Evolutionary conservation across 805 yeast genomes (phyloP), one percentile per base, ranked within the genome.

Genomic region (Kazachstania psychrophila): DNA sequence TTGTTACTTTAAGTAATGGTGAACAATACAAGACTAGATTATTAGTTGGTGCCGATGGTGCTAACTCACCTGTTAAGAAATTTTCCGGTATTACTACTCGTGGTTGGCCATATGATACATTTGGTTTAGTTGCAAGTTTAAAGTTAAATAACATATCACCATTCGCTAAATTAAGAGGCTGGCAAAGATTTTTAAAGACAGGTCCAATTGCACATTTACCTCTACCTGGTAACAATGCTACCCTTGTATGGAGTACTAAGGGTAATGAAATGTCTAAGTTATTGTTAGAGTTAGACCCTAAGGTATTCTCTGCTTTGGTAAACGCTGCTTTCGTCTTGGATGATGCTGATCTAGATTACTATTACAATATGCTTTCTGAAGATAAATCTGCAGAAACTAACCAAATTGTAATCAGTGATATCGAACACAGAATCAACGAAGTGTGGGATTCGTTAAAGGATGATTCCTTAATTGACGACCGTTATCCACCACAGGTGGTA

Each of bases 181-280:
- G 94, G 87, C 98, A 92, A 64, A 67, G 96, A 44, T 92, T 92
- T 51, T 64, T 92, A 41, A 79, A 83, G 34, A 79, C 89, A 1
- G 98, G 98, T 2, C 97, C 98, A 1, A 62, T 92, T 45, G 98
- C 97, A 2, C 69, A 88, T 31, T 67, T 92, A 35, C 97, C 98
- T 6, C 62, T 92, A 48, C 94, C 96, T 2, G 83, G 75, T 37
- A 79, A 82, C 40, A 73, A 75, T 57, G 92, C 95, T n/a, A 81
- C 95, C 1, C 64, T 92, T 43, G 98, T 92, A 15, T 92, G 98
- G 98, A 77, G 94, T 2, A 77, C 87, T 9, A 75, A 88, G 1
- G 77, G 89, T 2, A 82, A 89, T 6, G 82, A 79, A 41, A 56
- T 82, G 17, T 78, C 95, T 0, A 68, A 72, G 25, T 62, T 79